Evolutionary conservation across 1,284 basidiomycete genomes (phyloP), one percentile per base, ranked within the genome.

Genomic region (Ceratobasidium papillatum): DNA sequence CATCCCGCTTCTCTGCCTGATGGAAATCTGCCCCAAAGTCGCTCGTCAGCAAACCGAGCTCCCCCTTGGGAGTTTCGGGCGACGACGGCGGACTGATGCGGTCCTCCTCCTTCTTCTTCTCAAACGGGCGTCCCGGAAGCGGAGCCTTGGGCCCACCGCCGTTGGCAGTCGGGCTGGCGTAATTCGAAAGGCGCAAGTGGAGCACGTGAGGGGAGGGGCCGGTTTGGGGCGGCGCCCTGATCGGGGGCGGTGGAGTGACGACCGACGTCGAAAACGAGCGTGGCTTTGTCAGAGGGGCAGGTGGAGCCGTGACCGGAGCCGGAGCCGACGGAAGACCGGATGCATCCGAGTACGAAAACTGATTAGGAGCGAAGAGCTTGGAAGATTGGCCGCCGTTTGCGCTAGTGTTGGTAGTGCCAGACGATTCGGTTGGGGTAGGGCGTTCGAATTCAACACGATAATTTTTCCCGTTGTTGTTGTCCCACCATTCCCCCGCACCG

Each of bases 401-500:
- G 38, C 25, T 30, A 27, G 38, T 2, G 34, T 54, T 52, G 45
- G 45, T 30, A 12, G 52, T 32, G 36, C 49, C 65, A 22, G 34
- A 32, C n/a, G 49, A 47, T 7, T 56, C 54, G 22, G 66, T 25
- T 19, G 38, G 32, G 59, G 36, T 38, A 34, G 66, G 66, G 19
- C 66, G 41, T 56, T 77, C 76, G 80, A 86, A 86, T 2, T 80
- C 80, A 75, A 85, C 82, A 62, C 80, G 79, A 79, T 85, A 86
- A 77, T 86, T 86, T 38, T 80, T 69, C 8, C 81, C 82, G 25
- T 79, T 75, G 78, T 84, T 84, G 54, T 84, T 84, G 76, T 86
- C 85, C 85, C 85, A 86, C 82, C 83, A 84, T 75, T 85, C 84
- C 22, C 79, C 77, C 34, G 75, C 77, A 14, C 83, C 82, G 25